phyloP scores from a whole-genome alignment of 495 filamentous ascomycete species.

The Thermochaetoides thermophila region DNA sequence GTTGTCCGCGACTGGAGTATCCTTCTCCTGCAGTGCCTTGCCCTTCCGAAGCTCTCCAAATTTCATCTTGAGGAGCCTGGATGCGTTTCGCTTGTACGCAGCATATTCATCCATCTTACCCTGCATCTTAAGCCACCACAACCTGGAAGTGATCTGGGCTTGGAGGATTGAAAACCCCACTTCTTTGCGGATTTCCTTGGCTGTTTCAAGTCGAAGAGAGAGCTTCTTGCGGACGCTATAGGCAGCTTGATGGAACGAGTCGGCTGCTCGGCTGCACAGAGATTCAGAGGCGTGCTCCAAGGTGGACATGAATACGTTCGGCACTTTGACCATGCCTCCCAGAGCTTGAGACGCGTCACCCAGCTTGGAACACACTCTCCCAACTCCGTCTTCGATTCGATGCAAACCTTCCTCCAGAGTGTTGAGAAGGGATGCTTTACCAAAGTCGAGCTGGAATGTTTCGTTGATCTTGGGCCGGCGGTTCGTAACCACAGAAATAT shows the following conservation, averaged over 20 bases:
- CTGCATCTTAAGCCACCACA: conserved; percentile 32
- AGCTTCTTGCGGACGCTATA: conserved; percentile 10
- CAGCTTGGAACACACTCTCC: conserved; percentile 19
- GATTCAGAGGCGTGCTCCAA: conserved; percentile 16
- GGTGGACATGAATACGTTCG: conserved; percentile 16
- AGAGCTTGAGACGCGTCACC: conserved; percentile 21
- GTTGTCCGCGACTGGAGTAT: neutral
- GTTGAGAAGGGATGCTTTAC: conserved; percentile 20
- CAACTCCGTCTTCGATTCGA: conserved; percentile 22
- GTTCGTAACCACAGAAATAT: conserved; percentile 29
- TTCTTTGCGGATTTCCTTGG: conserved; percentile 17
- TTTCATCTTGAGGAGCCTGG: conserved; percentile 19
- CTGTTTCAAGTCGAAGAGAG: conserved; percentile 10
- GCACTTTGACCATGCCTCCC: conserved; percentile 20
- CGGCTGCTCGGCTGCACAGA: conserved; percentile 8
- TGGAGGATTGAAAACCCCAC: conserved; percentile 21
- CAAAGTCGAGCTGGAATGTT: conserved; percentile 30
- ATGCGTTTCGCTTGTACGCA: conserved; percentile 26
- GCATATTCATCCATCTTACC: conserved; percentile 27
- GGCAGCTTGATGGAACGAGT: conserved; percentile 13
- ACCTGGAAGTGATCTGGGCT: conserved; percentile 29
- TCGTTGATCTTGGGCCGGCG: conserved; percentile 31
- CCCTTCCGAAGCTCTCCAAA: conserved; percentile 7
- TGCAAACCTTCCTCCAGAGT: conserved; percentile 23
- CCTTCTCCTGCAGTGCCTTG: neutral